Base-by-base conservation (phyloP, 192 early-diverging fungal species). In the Umbelopsis isabellina region DNA sequence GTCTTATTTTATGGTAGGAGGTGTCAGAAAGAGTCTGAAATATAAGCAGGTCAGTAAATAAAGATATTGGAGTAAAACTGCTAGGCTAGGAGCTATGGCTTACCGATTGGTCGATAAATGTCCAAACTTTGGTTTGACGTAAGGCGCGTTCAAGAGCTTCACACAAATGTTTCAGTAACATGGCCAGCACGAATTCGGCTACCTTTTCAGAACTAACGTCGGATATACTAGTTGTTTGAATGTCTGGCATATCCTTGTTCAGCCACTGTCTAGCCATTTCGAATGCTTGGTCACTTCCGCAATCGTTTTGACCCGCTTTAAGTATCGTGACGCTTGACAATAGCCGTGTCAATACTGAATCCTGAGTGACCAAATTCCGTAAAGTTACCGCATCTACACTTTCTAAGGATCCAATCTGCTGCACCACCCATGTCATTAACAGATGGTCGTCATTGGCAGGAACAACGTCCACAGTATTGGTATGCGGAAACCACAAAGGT, bases 21-120 rank as follows among this genome's bases (percentile, higher is more conserved):
- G 27, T 35, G 16, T 33, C 55, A 61, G 13, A 35, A 12, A 61
- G 55, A 1, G 33, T 18, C 55, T 35, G 30, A 35, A 33, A 1
- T 35, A 37, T 35, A 49, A 16, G 20, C 37, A 41, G 37, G 0
- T 41, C 37, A 41, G 37, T 41, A 6, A 41, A 41, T 41, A 41
- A 41, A 6, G 37, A 41, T 6, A 10, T 41, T 41, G 37, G 48
- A 49, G 12, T 49, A 20, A 6, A 49, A 49, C 15, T 21, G 5
- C 12, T 49, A 49, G 48, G 5, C 6, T 0, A 41, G 37, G 37
- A 5, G 37, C 37, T 41, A 41, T 41, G 0, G 37, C 37, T n/a
- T 61, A 61, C 55, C 55, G 55, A 61, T 61, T 61, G 55, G 55
- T 61, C 55, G 15, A 61, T 61, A 4, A 30, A 61, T 27, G 25